Base-by-base conservation (phyloP, 257 asterid genomes). In the Galeopsis tetrahit region DNA sequence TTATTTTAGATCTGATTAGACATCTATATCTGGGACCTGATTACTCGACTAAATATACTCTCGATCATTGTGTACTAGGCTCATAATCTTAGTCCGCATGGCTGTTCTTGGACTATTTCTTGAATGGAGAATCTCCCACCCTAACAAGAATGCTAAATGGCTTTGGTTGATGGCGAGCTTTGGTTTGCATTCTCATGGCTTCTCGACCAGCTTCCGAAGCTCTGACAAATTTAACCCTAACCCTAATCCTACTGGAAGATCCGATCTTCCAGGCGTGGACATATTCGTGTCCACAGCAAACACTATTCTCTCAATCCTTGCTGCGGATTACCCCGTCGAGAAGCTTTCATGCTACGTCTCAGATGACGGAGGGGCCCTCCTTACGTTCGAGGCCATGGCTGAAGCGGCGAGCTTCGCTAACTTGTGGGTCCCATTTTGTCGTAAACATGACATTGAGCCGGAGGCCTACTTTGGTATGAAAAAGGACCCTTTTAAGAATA, bases 141-240 rank as follows among this genome's bases (percentile, higher is more conserved):
- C 95, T 0, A 90, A 90, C 28, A 38, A 79, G 1, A 89, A 88
- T 62, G 96, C 96, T n/a, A 81, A 82, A 76, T 90, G 96, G 96
- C 78, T 90, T 15, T 90, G 96, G 96, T 13, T 80, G 56, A 90
- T 90, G 91, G 96, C 38, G 96, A 90, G 79, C 44, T 90, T 44
- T 90, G 96, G 96, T 90, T 90, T 66, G 91, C 96, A 7, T 88
- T 90, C 75, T 88, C 96, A 7, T 90, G 96, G 96, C 79, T 90
- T 49, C 92, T 90, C 13, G 96, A 90, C 70, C 96, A 90, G 84
- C 95, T 90, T 62, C 96, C 96, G 7, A 90, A 90, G 77, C 59
- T 90, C 7, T 84, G 96, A 90, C 5, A 90, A 90, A 66, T 86
- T 90, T 28, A 89, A 89, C 60, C 96, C 89, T 15, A 90, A 90